A percentile compares a stretch with the other conserved stretches of the same genome.
Conservation (phyloP, 306 rosid species). For the Cotoneaster glaucophyllus region DNA sequence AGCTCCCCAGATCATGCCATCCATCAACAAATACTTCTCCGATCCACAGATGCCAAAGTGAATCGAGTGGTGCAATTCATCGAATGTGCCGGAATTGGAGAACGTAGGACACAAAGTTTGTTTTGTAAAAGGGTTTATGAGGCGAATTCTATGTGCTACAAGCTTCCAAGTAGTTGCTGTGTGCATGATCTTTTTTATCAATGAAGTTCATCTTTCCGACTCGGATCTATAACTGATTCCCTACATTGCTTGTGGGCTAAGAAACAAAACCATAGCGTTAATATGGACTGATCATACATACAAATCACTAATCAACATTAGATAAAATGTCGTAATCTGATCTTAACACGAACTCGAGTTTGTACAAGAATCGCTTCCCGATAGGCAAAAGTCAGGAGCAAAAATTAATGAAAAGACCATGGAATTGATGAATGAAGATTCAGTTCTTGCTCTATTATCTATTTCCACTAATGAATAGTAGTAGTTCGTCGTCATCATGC, state of each 20-base stretch:
- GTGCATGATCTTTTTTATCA: not conserved
- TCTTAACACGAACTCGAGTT: not conserved
- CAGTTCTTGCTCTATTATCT: no score
- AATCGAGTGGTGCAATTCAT: not conserved
- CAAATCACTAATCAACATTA: not conserved
- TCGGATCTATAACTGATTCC: not conserved
- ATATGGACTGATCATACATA: not conserved
- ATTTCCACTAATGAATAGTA: no score
- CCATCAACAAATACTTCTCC: conserved; percentile 82
- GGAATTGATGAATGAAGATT: no score
- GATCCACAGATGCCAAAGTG: conserved; percentile 43
- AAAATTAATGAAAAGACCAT: no score
- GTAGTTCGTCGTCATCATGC: not conserved
- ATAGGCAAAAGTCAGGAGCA: not conserved
- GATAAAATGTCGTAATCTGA: not conserved
- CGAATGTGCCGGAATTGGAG: not conserved
- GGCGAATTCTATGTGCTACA: not conserved
- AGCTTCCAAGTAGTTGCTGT: not conserved
- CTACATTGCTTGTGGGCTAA: not conserved
- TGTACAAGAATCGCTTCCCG: not conserved
- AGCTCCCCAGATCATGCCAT: conserved; percentile 73
- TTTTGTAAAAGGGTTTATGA: not conserved
- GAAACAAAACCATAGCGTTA: not conserved
- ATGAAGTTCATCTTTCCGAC: not conserved
- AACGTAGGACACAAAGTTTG: not conserved